Evolutionary conservation across 495 filamentous ascomycete species (phyloP), one percentile per base, ranked within the genome.

Genomic region (Xanthoparmelia taractica): DNA sequence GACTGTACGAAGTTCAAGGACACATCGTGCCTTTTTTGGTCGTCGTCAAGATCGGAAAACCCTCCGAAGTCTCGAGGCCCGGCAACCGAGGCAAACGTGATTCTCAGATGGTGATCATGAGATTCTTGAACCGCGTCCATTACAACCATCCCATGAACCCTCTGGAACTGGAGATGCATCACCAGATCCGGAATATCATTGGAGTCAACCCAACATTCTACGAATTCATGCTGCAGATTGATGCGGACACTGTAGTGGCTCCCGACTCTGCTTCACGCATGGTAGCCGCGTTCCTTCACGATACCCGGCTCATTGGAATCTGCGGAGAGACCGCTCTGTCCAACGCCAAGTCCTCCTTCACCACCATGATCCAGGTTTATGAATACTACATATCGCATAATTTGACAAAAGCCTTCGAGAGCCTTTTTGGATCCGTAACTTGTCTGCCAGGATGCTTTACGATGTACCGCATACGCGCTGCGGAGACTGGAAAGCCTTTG

Each of bases 341-440:
- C 57, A 99, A 99, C 70, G 89, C 91, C 58, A 96, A 96, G 74
- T 82, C 88, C 20, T 96, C 92, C 18, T 89, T 92, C 67, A 82
- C 94, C 64, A 99, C 94, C 38, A 97, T 97, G 92, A 97, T 99
- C 65, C 94, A 98, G 75, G 94, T 98, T 23, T 98, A 98, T 80
- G 94, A 98, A 76, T 96, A 98, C 80, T 98, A 92, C 77, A 98
- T 98, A 65, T 97, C 95, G 60, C 94, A 98, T 80, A 95, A 98
- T 73, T 79, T 98, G 68, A 87, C 89, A 70, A 98, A 98, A 76
- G 95, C 94, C n/a, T 98, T 98, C 72, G 94, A 98, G 73, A 92
- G 87, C 75, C 82, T 98, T 66, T 98, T 98, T 73, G 94, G 94
- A 48, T 95, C 90, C 65, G 91, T 98, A 65, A 99, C 94, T 52